These are phyloP conservation scores for Lactarius indigo DNA, from an alignment of 768 basidiomycete genomes.

Conservation along the genomic window DNA sequence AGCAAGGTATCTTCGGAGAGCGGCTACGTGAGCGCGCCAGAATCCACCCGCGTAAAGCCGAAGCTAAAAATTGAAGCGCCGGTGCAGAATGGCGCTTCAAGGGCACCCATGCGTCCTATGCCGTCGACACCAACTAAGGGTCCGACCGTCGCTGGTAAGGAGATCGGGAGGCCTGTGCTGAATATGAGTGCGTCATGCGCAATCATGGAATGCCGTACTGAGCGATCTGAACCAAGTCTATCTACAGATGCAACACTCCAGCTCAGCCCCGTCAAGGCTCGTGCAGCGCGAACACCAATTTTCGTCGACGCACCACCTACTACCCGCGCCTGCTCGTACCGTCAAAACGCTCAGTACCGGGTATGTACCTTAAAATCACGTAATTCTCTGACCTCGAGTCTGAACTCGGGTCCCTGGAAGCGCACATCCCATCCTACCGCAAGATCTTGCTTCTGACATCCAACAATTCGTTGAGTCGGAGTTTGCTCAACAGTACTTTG, in stretches of 20 bases:
- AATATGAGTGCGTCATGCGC: conserved; percentile 54
- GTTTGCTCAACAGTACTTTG: conserved; percentile 85
- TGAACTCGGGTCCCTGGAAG: conserved; percentile 37
- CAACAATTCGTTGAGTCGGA: conserved; percentile 83
- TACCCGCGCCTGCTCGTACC: conserved; percentile 15
- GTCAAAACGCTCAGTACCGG: conserved; percentile 57
- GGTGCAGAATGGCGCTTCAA: not conserved
- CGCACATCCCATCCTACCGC: conserved; percentile 72
- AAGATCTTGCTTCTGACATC: conserved; percentile 79
- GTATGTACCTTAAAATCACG: conserved; percentile 39
- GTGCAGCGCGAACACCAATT: conserved; percentile 60
- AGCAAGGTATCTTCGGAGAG: conserved; percentile 24
- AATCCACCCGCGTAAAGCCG: conserved; percentile 3
- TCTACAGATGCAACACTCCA: conserved; percentile 57
- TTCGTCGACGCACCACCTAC: conserved; percentile 39
- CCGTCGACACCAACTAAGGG: conserved; percentile 16
- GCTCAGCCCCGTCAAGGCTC: conserved; percentile 73
- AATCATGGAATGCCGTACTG: not conserved
- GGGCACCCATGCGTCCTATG: conserved; percentile 1
- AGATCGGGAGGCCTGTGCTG: conserved; percentile 64
- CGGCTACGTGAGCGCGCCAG: conserved; percentile 25
- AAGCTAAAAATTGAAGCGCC: conserved; percentile 5
- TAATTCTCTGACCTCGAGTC: not conserved
- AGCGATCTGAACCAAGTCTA: conserved; percentile 6
- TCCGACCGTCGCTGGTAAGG: conserved; percentile 44